Evolutionary conservation across 2,329 filamentous ascomycete species (phyloP).

Genomic region (Pseudocercospora fuligena): DNA sequence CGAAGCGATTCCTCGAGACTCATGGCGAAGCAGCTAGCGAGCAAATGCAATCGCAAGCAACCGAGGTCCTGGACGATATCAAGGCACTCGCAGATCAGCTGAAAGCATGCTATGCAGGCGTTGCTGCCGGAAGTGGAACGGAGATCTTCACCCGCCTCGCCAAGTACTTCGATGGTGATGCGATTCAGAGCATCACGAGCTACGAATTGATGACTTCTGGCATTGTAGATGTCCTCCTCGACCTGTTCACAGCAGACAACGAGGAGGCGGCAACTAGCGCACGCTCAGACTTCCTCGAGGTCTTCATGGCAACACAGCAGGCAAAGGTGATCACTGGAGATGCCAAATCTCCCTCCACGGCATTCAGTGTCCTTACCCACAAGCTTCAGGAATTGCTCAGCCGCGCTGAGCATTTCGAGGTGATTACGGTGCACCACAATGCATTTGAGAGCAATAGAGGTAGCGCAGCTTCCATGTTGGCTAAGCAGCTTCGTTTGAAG

Average conservation of each 20-base stretch:
- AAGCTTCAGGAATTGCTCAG: conserved; percentile 96
- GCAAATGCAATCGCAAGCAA: conserved; percentile 77
- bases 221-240: conserved; percentile 80
- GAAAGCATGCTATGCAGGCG: conserved; percentile 66
- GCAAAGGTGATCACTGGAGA: conserved; percentile 67
- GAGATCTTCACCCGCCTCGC: conserved; percentile 75
- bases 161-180: conserved; percentile 84
- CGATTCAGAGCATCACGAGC: conserved; percentile 91
- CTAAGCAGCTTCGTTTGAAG: conserved; percentile 90
- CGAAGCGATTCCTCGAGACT: conserved; percentile 79
- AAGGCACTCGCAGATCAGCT: conserved; percentile 74
- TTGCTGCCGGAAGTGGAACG: conserved; percentile 6
- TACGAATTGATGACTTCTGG: conserved; percentile 91
- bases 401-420: conserved; percentile 96
- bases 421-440: conserved; percentile 92
- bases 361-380: conserved; percentile 87
- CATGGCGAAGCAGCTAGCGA: conserved; percentile 80
- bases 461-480: conserved; percentile 92
- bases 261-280: conserved; percentile 62
- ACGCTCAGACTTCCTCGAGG: conserved; percentile 82
- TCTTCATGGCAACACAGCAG: conserved; percentile 81
- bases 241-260: conserved; percentile 77
- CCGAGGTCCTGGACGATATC: conserved; percentile 73
- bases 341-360: conserved; percentile 73
- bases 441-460: conserved; percentile 87